These are phyloP conservation scores for Neurospora sp. DNA, from an alignment of 495 filamentous ascomycete species.

Conservation along the genomic window DNA sequence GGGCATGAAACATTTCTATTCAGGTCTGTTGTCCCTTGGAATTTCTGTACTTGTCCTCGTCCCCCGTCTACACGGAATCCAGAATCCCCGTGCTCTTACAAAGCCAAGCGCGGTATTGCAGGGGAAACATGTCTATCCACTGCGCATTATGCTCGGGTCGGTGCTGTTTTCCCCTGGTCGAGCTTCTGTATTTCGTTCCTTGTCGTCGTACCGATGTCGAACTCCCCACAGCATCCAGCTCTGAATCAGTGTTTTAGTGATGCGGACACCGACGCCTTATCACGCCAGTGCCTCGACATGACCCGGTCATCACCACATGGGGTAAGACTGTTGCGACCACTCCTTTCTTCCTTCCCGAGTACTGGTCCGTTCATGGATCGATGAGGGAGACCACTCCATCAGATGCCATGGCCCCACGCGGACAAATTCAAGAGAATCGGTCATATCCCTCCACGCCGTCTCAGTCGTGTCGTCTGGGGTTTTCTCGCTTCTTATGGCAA, in stretches of 20 bases:
- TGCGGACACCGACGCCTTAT: not conserved
- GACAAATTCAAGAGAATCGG: not conserved
- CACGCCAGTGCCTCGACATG: not conserved
- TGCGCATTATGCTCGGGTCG: not conserved
- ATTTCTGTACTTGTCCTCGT: no score
- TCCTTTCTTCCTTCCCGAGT: not conserved
- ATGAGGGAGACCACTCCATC: not conserved
- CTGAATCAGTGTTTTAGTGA: not conserved
- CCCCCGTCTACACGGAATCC: not conserved
- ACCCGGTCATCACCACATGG: not conserved
- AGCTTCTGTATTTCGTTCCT: not conserved
- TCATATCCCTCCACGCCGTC: not conserved
- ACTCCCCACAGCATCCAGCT: not conserved
- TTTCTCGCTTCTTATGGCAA: not conserved
- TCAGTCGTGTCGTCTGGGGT: not conserved
- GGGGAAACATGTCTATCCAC: not conserved
- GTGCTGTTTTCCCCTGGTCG: not conserved
- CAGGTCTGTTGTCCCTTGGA: not conserved
- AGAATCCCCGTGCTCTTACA: not conserved
- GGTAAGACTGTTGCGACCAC: not conserved
- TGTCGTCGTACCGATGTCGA: not conserved
- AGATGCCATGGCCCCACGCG: not conserved
- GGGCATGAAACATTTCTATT: not conserved
- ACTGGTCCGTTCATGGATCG: not conserved
- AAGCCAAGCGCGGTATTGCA: not conserved